Evolutionary conservation across 1,284 basidiomycete genomes (phyloP).

Genomic region (Peniophora sp.): DNA sequence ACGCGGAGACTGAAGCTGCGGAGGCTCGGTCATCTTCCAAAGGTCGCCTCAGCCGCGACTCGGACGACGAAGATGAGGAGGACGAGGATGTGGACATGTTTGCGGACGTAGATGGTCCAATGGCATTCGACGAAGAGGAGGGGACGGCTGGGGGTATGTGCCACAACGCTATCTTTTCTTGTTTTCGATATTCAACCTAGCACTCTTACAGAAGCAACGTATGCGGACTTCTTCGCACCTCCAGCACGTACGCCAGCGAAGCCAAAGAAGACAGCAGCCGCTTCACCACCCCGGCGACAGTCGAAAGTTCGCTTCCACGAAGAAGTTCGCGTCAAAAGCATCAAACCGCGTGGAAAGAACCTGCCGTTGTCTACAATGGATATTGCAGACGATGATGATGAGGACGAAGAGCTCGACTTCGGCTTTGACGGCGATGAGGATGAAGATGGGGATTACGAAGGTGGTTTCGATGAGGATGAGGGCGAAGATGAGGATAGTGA

Average conservation of each 20-base stretch:
- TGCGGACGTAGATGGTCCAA: slow-evolving; percentile 42
- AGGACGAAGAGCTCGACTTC: slow-evolving; percentile 26
- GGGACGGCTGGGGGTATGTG: slow-evolving; percentile 21
- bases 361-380: slow-evolving; percentile 35
- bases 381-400: slow-evolving; percentile 26
- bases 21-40: slow-evolving; percentile 62
- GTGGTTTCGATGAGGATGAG: slow-evolving; percentile 29
- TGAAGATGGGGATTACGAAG: slow-evolving; percentile 16
- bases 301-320: slow-evolving; percentile 70
- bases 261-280: slow-evolving; percentile 12
- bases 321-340: slow-evolving; percentile 73
- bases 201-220: slow-evolving; percentile 42
- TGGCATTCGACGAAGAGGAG: slow-evolving; percentile 26
- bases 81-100: slow-evolving; percentile 65
- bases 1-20: slow-evolving; percentile 76
- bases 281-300: slow-evolving; percentile 17
- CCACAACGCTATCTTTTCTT: slow-evolving; percentile 1
- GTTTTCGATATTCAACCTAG: background rate
- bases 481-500: slow-evolving; percentile 16
- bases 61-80: slow-evolving; percentile 44
- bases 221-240: slow-evolving; percentile 69
- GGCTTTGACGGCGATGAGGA: slow-evolving; percentile 15
- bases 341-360: slow-evolving; percentile 60
- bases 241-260: slow-evolving; percentile 25
- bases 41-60: slow-evolving; percentile 52